phyloP scores from a whole-genome alignment of 1,139 yeast genomes.

The Geotrichum aggregatum region DNA sequence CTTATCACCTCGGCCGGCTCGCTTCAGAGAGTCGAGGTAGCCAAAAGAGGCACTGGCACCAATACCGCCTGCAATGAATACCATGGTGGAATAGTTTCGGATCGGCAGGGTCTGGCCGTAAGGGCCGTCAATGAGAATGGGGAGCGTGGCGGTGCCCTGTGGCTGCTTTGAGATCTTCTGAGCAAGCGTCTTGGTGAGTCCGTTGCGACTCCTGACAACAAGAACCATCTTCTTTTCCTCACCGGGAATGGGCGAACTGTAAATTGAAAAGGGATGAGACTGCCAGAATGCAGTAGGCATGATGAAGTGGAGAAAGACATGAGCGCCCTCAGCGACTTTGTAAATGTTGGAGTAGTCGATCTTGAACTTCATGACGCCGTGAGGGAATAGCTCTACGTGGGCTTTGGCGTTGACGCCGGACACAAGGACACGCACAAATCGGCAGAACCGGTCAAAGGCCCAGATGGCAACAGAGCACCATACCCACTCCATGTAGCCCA shows the following conservation, averaged over 20 bases:
- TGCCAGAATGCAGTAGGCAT: conserved; percentile 49
- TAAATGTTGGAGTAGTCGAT: conserved; percentile 37
- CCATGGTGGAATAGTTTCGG: conserved; percentile 47
- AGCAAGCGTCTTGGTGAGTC: conserved; percentile 29
- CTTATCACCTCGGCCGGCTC: conserved; percentile 23
- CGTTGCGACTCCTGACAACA: conserved; percentile 37
- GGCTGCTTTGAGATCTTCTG: conserved; percentile 15
- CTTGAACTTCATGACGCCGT: conserved; percentile 30
- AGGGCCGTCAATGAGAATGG: conserved; percentile 54
- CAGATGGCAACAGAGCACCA: conserved; percentile 40
- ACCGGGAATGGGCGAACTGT: conserved; percentile 31
- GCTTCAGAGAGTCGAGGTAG: conserved; percentile 28
- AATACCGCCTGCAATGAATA: conserved; percentile 60
- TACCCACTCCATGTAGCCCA: conserved; percentile 44
- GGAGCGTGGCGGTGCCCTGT: conserved; percentile 22
- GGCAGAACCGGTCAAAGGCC: conserved; percentile 40
- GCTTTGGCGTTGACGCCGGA: conserved; percentile 44
- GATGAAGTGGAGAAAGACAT: conserved; percentile 55
- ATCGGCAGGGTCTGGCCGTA: conserved; percentile 51
- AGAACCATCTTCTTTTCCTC: conserved; percentile 32
- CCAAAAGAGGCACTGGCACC: conserved; percentile 55
- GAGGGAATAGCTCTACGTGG: conserved; percentile 32
- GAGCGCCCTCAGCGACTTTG: conserved; percentile 53
- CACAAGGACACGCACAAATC: conserved; percentile 37
- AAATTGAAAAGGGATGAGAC: conserved; percentile 65